Percentiles rank a stretch among this genome's conserved stretches.
These are phyloP conservation scores for Ascoidea rubescens DNA, from an alignment of 805 yeast genomes.

Conservation along the genomic window DNA sequence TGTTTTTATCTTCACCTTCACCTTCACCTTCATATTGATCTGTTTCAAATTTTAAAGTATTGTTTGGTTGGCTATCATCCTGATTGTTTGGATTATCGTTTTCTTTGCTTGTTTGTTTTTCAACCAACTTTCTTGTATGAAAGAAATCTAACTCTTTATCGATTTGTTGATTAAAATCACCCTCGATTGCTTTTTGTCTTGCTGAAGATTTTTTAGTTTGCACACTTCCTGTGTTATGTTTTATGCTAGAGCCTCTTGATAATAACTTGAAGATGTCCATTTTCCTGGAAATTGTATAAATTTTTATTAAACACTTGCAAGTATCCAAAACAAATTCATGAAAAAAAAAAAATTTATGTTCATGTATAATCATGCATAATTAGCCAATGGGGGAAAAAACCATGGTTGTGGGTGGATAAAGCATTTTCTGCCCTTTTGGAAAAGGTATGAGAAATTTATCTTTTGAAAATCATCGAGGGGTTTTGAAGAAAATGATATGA, in stretches of 20 bases:
- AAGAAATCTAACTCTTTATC: slow-evolving; percentile 78
- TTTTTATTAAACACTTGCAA: no score
- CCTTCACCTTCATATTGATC: slow-evolving; percentile 7
- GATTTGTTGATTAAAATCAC: slow-evolving; percentile 32
- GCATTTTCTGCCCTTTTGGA: no score
- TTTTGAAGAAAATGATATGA: no score
- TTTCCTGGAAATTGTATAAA: no score
- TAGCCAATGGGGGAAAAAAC: no score
- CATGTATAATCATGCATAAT: no score
- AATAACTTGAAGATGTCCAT: slow-evolving; percentile 88
- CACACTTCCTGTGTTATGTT: slow-evolving; percentile 26
- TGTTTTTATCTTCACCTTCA: slow-evolving; percentile 10
- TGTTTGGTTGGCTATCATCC: background rate
- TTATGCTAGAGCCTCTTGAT: slow-evolving; percentile 73
- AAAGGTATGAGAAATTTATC: no score
- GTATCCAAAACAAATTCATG: no score
- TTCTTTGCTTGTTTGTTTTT: slow-evolving; percentile 15
- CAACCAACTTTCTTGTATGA: slow-evolving; percentile 33
- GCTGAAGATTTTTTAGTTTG: slow-evolving; percentile 13
- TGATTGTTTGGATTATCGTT: background rate
- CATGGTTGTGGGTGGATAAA: no score
- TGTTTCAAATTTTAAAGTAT: slow-evolving; percentile 3
- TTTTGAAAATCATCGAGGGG: no score
- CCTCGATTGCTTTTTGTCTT: slow-evolving; percentile 21
- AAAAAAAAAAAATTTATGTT: no score